Base-by-base conservation (phyloP, 1,284 basidiomycete species). In the Hortiboletus rubellus region DNA sequence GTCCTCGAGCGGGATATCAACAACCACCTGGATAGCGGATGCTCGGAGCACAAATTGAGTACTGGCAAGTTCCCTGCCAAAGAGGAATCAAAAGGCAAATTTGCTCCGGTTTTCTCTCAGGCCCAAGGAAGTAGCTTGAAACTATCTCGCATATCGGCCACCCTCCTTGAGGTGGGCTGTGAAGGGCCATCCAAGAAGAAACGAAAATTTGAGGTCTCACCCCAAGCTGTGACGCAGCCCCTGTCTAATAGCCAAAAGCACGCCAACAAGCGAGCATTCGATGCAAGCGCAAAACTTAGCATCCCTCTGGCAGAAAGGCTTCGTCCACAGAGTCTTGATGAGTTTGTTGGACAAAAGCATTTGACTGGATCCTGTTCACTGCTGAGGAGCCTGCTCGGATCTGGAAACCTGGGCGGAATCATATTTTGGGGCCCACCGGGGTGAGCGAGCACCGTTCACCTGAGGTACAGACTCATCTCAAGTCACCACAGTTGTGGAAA, bases 341-440 rank as follows among this genome's bases (percentile, higher is more conserved):
- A 89, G 8, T 87, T 87, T 61, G 76, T 90, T 45, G 89, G 89
- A 10, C 89, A 91, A 64, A 69, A 72, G n/a, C 83, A 88, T 65
- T 64, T 90, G 43, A 81, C 79, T 2, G 81, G 78, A 5, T 73
- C 77, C 1, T 76, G 79, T 34, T 83, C 83, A 7, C 66, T 86
- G 43, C 74, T 91, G 33, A 77, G 80, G 61, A 78, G 73, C 47
- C 66, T 84, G 34, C 67, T 86, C 7, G 73, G 74, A 40, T 72
- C 67, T 30, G 82, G 80, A 5, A 76, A 77, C 4, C 68, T 78
- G n/a, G 85, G 83, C n/a, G 84, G 83, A 57, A 75, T 85, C 52
- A 82, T 89, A 58, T 76, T 89, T 47, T 92, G 89, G 90, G 89
- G 89, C 3, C 89, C 89, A 15, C 87, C 89, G 1, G 89, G 88